phyloP scores from a whole-genome alignment of 768 basidiomycete species.

The Amylocystis lapponica region DNA sequence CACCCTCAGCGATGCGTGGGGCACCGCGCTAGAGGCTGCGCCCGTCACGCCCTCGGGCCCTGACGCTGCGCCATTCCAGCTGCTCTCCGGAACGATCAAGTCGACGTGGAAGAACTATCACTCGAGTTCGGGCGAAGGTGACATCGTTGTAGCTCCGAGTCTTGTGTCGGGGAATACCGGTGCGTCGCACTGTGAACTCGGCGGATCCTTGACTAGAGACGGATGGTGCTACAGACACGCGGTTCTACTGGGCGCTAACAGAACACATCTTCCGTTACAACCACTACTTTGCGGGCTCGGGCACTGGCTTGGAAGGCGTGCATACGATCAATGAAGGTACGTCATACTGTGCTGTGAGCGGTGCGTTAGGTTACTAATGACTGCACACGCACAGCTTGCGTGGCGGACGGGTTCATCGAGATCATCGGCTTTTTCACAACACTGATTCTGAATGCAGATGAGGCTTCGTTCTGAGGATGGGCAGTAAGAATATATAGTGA shows the following conservation, averaged over 20 bases:
- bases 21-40: constrained; percentile 31
- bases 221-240: constrained; percentile 30
- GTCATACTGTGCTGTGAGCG: not conserved
- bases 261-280: constrained; percentile 42
- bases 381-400: constrained; percentile 19
- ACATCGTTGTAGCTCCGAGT: constrained; percentile 35
- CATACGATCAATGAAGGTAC: constrained; percentile 29
- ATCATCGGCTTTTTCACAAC: constrained; percentile 39
- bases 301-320: constrained; percentile 14
- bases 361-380: not conserved
- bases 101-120: constrained; percentile 30
- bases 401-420: constrained; percentile 32
- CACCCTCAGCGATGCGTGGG: constrained; percentile 32
- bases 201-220: too few relatives aligned
- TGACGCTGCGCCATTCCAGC: constrained; percentile 29
- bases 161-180: constrained; percentile 31
- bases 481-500: not conserved
- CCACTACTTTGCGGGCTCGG: constrained; percentile 18
- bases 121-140: constrained; percentile 18
- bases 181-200: constrained; percentile 10
- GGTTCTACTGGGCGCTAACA: constrained; percentile 41
- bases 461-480: constrained; percentile 19
- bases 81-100: constrained; percentile 40
- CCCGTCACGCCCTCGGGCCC: constrained; percentile 35
- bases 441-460: constrained; percentile 40